Evolutionary conservation across 805 yeast species (phyloP), one percentile per base, ranked within the genome.

Genomic region (Candida piceae): DNA sequence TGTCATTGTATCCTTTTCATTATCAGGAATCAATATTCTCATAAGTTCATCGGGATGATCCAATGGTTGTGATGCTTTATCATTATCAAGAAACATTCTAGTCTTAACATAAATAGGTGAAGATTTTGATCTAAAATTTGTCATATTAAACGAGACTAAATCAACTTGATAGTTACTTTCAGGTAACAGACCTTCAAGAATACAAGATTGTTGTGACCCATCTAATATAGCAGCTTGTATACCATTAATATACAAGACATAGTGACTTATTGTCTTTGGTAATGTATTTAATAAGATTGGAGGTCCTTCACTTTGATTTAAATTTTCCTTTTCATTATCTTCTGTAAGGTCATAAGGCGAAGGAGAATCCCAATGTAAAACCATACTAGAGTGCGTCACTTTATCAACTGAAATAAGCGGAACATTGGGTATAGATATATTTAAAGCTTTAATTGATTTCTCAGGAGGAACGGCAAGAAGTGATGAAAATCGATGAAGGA

Each of bases 401-500:
- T 69, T 67, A 48, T 76, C 83, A 6, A 78, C 66, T 34, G 80
- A 75, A 12, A 78, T 61, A 31, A 60, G 56, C 3, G 82, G 81
- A 7, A 73, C 63, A 38, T 66, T 70, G 4, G 85, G 85, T 23
- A 78, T 71, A 20, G 70, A 71, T 16, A 77, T 66, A 44, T 69
- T 66, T 28, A 78, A 55, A 23, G 65, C 64, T 35, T 62, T 63
- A 22, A 75, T 64, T 18, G 74, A 58, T 34, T 64, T 66, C 11
- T 67, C 71, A 18, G 70, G 58, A 2, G 83, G 80, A 2, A 74
- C 46, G 2, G 57, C 49, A 23, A 53, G 29, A 13, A 62, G 46
- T 10, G 36, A 28, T 26, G 52, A 35, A 26, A 59, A 47, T 32
- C 67, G 45, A 23, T 49, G 51, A 3, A 50, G 18, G 13, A 62